Evolutionary conservation across 2,329 filamentous ascomycete species (phyloP).

Genomic region (Akanthomyces uredinophilus): DNA sequence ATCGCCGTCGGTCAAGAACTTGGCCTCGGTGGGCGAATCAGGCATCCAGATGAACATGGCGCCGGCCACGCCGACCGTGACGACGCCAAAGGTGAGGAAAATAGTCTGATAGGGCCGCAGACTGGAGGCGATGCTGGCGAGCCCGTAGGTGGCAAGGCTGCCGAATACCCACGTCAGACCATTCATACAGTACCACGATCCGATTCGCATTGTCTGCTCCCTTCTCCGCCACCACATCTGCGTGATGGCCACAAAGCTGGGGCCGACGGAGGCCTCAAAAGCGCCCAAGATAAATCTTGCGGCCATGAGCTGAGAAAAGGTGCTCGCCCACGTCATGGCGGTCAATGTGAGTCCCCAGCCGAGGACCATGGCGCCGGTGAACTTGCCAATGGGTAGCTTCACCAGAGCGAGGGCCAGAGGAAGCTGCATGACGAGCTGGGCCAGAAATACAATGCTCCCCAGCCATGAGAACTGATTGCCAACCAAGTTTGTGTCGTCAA

Average conservation of each 20-base stretch:
- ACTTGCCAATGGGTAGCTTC: constrained; percentile 56
- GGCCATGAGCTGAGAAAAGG: constrained; percentile 44
- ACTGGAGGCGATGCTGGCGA: constrained; percentile 50
- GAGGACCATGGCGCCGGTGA: constrained; percentile 51
- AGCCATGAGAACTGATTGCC: constrained; percentile 58
- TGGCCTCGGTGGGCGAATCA: constrained; percentile 45
- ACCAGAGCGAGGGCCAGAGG: constrained; percentile 52
- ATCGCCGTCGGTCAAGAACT: constrained; percentile 46
- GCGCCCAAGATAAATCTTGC: constrained; percentile 52
- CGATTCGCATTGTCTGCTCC: constrained; percentile 53
- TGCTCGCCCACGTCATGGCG: constrained; percentile 46
- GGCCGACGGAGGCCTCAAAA: constrained; percentile 46
- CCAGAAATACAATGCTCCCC: constrained; percentile 56
- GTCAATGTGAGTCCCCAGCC: constrained; percentile 50
- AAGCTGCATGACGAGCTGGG: constrained; percentile 54
- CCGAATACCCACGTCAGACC: constrained; percentile 53
- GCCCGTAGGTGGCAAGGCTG: constrained; percentile 51
- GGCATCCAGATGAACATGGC: constrained; percentile 45
- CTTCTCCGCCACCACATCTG: constrained; percentile 58
- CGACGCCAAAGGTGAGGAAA: constrained; percentile 48
- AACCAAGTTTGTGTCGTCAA: constrained; percentile 51
- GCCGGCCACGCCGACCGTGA: constrained; percentile 43
- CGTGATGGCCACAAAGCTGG: constrained; percentile 52
- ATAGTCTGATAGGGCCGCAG: constrained; percentile 48
- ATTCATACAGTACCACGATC: constrained; percentile 58